A percentile compares a stretch with the other conserved stretches of the same genome.
Conservation (phyloP, 2,329 filamentous ascomycete species). For the Hansfordia pulvinata region DNA sequence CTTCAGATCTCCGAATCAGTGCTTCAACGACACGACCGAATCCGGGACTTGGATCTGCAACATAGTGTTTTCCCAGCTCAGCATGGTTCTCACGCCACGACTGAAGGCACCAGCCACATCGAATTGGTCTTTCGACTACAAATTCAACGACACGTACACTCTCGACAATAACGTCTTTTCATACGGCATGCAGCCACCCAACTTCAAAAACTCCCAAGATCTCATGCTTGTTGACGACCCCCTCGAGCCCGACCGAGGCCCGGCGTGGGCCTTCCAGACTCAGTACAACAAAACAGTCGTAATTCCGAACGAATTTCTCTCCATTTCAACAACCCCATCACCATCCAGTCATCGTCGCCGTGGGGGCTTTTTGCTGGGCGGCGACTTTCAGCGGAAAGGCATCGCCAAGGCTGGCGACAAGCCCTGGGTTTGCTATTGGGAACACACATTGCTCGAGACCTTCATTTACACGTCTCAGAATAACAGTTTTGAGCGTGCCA, state of each 20-base stretch:
- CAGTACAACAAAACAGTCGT: constrained; percentile 43
- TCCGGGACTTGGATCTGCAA: constrained; percentile 51
- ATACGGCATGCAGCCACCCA: constrained; percentile 41
- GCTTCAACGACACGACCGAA: constrained; percentile 41
- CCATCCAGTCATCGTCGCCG: constrained; percentile 13
- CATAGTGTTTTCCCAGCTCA: constrained; percentile 29
- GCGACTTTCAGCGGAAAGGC: constrained; percentile 23
- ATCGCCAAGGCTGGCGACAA: constrained; percentile 31
- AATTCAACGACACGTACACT: constrained; percentile 21
- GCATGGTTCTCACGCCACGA: constrained; percentile 23
- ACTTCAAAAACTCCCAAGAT: constrained; percentile 20
- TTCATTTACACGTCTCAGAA: constrained; percentile 44
- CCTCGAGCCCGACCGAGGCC: constrained; percentile 39
- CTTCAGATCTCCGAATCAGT: constrained; percentile 35
- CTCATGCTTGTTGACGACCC: constrained; percentile 38
- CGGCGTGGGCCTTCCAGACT: constrained; percentile 40
- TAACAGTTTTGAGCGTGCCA: constrained; percentile 19
- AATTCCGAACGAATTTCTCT: constrained; percentile 27
- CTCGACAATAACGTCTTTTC: constrained; percentile 23
- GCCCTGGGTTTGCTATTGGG: constrained; percentile 47
- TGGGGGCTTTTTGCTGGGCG: constrained; percentile 6
- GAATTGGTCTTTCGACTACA: constrained; percentile 27
- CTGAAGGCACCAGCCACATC: constrained; percentile 12
- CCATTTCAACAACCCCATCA: constrained; percentile 4
- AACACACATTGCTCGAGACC: constrained; percentile 37